Evolutionary conservation across 169 alveolate genomes (phyloP), one percentile per base, ranked within the genome.

Genomic region (Cryptosporidium canis): DNA sequence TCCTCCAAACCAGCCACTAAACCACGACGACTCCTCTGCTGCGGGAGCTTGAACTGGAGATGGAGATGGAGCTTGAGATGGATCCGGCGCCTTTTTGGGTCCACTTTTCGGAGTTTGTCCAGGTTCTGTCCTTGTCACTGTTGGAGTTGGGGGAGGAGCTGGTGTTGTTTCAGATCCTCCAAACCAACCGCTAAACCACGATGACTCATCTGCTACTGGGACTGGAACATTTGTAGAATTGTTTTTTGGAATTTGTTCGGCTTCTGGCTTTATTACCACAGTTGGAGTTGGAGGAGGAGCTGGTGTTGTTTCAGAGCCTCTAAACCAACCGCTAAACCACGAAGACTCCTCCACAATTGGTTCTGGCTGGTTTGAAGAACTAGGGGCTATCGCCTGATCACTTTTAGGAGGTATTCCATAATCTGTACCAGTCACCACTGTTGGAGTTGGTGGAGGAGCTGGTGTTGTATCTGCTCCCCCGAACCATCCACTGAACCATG

Each of bases 281-380:
- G n/a, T 33, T 21, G 77, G 65, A 0, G 70, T 77, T 11, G 70
- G 67, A n/a, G 70, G 63, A 29, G 85, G 67, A 33, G 85, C 70
- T 31, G 67, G 85, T 16, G 85, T 71, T 2, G 47, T 55, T 33
- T 53, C 85, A 14, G 85, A 24, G 1, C 44, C 58, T 7, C 85
- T 70, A 27, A 71, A 71, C 85, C 67, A 71, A 16, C 85, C 85
- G 18, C 85, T 43, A 56, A 71, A 71, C 85, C 85, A 71, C 11
- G 85, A 53, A 24, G 85, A 71, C 14, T 71, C 70, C 27, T 53
- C 85, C 41, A 29, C 47, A 11, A n/a, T 37, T 31, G 83, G 27
- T 0, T n/a, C 35, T 18, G 61, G 61, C 3, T n/a, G n/a, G n/a
- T n/a, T n/a, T 44, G 55, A 14, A 11, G 18, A 14, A 9, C 18